Evolutionary conservation across 148 eudicot species (phyloP).

Genomic region (Agrostemma githago): DNA sequence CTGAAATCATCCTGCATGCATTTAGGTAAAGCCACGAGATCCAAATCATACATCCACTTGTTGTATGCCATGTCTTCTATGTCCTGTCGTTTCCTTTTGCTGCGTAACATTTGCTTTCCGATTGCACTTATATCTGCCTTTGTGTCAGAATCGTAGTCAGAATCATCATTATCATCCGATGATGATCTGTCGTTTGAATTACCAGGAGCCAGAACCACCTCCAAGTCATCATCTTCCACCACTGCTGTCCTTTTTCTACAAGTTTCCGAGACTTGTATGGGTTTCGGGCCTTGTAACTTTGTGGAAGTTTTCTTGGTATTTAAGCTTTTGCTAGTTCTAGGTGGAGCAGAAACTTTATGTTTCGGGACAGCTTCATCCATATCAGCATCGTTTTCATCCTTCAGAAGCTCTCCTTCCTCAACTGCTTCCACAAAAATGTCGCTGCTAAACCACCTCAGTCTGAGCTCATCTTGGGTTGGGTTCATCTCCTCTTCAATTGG

Average conservation of each 20-base stretch:
- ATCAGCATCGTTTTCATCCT: constrained; percentile 35
- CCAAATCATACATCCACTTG: constrained; percentile 72
- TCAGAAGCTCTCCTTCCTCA: constrained; percentile 37
- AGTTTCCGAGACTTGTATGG: too few relatives aligned
- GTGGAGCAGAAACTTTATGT: constrained; percentile 21
- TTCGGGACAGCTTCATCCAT: constrained; percentile 38
- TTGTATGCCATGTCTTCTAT: constrained; percentile 78
- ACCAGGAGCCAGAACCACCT: constrained; percentile 78
- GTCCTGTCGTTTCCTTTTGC: constrained; percentile 61
- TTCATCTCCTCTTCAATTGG: constrained; percentile 46
- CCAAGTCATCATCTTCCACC: constrained; percentile 65
- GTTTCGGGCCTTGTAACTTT: constrained; percentile 33
- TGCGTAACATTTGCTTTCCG: constrained; percentile 70
- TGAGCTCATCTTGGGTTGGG: constrained; percentile 63
- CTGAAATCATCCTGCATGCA: constrained; percentile 74
- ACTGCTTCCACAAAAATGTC: constrained; percentile 69
- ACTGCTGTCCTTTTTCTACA: not conserved
- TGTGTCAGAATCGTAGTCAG: constrained; percentile 54
- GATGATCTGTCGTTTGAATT: constrained; percentile 78
- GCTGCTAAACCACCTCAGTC: constrained; percentile 60
- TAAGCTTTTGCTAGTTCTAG: constrained; percentile 28
- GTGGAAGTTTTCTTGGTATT: constrained; percentile 26
- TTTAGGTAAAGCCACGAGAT: constrained; percentile 43
- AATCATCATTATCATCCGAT: constrained; percentile 74
- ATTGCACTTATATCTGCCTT: constrained; percentile 72